Percentiles rank a stretch among this genome's conserved stretches.
Conservation (phyloP, 2,329 filamentous ascomycete genomes). For the Coleophoma eucalyptorum region DNA sequence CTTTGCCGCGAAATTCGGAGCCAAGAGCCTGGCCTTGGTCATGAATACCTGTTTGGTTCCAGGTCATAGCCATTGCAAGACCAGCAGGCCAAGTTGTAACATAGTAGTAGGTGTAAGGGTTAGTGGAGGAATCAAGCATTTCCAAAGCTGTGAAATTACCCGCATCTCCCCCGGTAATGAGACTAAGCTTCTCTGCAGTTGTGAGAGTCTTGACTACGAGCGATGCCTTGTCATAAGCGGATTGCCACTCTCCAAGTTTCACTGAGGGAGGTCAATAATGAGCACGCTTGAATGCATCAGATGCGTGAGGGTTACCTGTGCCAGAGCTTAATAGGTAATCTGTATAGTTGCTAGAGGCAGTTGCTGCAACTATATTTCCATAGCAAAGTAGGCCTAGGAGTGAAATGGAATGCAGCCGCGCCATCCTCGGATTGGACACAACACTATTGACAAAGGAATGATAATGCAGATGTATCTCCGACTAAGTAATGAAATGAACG, state of each 20-base stretch:
- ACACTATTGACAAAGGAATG: too few species aligned
- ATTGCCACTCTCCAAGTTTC: slow-evolving; percentile 19
- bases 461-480: too few species aligned
- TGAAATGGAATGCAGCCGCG: neutral
- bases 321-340: neutral
- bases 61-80: slow-evolving; percentile 21
- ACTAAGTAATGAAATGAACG: too few species aligned
- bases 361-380: neutral
- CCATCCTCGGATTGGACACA: too few species aligned
- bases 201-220: slow-evolving; percentile 29
- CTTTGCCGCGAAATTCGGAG: slow-evolving; percentile 17
- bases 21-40: neutral
- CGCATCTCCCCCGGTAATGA: slow-evolving; percentile 35
- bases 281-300: too few species aligned
- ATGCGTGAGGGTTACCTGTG: neutral
- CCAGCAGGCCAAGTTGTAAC: slow-evolving; percentile 25
- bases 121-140: slow-evolving; percentile 14
- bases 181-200: slow-evolving; percentile 29
- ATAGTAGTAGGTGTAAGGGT: slow-evolving; percentile 18
- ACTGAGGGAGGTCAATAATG: neutral
- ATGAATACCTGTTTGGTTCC: slow-evolving; percentile 16
- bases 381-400: neutral
- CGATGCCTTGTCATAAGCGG: slow-evolving; percentile 20
- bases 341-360: neutral
- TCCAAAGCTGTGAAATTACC: slow-evolving; percentile 14